phyloP scores from a whole-genome alignment of 257 asterid genomes.

The Lycium barbarum region DNA sequence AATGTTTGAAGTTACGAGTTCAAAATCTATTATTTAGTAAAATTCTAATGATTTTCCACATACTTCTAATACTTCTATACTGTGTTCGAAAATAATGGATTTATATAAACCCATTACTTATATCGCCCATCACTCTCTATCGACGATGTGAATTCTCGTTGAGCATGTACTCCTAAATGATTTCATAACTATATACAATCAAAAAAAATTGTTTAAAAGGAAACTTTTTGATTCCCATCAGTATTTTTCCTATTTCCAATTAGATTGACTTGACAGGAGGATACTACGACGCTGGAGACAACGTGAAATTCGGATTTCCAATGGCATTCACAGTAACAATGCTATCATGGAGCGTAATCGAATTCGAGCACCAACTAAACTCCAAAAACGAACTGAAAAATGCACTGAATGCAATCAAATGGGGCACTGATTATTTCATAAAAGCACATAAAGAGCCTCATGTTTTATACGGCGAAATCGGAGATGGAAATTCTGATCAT shows the following conservation, averaged over 20 bases:
- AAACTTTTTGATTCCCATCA: too few species aligned
- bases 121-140: fast-evolving
- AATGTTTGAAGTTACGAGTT: background rate
- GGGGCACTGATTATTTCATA: conserved; percentile 76
- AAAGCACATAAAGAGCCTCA: conserved; percentile 67
- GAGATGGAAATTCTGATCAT: conserved; percentile 71
- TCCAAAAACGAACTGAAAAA: conserved; percentile 44
- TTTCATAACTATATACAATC: too few species aligned
- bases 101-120: background rate
- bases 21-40: background rate
- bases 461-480: conserved; percentile 65
- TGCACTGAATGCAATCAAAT: conserved; percentile 53
- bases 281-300: conserved; percentile 80
- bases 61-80: too few species aligned
- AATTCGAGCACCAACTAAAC: conserved; percentile 41
- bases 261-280: conserved; percentile 74
- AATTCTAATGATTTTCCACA: background rate
- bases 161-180: too few species aligned
- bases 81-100: background rate
- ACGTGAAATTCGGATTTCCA: conserved; percentile 74
- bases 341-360: conserved; percentile 67
- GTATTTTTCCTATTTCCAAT: too few species aligned
- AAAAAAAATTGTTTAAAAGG: too few species aligned
- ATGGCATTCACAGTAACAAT: conserved; percentile 74
- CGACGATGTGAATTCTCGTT: background rate